A percentile compares a stretch with the other conserved stretches of the same genome.
These are phyloP conservation scores for Barnettozyma wickerhamii DNA, from an alignment of 805 yeast genomes.

Conservation along the genomic window DNA sequence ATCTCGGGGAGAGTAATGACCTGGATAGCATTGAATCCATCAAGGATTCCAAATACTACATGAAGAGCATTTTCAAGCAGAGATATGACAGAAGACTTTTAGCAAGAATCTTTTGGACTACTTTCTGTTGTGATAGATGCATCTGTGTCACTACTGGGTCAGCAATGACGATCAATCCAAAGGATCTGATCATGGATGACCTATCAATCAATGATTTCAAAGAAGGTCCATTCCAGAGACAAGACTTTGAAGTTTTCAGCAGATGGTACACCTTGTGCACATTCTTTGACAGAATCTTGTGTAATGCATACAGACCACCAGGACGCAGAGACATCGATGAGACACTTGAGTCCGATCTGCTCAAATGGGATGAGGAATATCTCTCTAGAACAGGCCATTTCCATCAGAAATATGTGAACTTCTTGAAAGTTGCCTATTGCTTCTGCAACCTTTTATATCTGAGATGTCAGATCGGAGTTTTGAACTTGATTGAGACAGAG, in stretches of 20 bases:
- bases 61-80: constrained; percentile 3
- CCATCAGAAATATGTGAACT: not conserved
- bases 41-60: constrained; percentile 4
- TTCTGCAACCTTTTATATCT: constrained; percentile 8
- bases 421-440: constrained; percentile 1
- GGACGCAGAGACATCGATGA: constrained; percentile 8
- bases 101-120: constrained; percentile 10
- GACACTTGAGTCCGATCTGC: constrained; percentile 6
- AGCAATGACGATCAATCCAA: constrained; percentile 8
- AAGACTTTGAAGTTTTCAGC: constrained; percentile 5
- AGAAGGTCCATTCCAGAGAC: constrained; percentile 1
- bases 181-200: constrained; percentile 8
- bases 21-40: constrained; percentile 4
- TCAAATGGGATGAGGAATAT: constrained; percentile 6
- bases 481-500: constrained; percentile 8
- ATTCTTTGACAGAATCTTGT: constrained; percentile 9
- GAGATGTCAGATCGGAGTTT: constrained; percentile 10
- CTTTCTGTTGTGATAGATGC: constrained; percentile 11
- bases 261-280: constrained; percentile 6
- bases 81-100: constrained; percentile 6
- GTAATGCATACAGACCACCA: constrained; percentile 11
- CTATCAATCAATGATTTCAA: constrained; percentile 7
- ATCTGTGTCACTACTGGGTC: constrained; percentile 8
- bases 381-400: not conserved
- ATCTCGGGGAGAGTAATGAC: constrained; percentile 4